Percentiles rank a stretch among this genome's conserved stretches.
Conservation (phyloP, 2,329 filamentous ascomycete species). For the Phaeosphaeria sp. region DNA sequence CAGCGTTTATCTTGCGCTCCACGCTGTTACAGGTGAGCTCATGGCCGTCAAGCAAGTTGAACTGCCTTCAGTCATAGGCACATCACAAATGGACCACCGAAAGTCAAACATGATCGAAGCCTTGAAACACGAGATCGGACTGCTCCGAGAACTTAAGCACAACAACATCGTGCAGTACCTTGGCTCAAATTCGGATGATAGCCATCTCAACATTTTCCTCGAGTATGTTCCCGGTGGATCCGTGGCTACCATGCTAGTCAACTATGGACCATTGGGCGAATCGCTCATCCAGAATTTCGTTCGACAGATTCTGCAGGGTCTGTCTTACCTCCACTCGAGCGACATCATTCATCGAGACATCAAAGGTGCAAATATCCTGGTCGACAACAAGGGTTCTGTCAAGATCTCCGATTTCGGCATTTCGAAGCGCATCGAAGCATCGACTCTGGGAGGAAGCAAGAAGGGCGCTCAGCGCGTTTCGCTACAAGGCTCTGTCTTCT, state of each 20-base stretch:
- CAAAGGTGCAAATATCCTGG: slow-evolving; percentile 97
- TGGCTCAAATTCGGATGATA: slow-evolving; percentile 88
- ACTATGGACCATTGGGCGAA: slow-evolving; percentile 93
- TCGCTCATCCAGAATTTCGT: slow-evolving; percentile 96
- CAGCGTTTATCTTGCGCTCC: slow-evolving; percentile 91
- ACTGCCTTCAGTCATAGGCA: slow-evolving; percentile 79
- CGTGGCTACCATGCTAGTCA: slow-evolving; percentile 97
- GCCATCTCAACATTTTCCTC: slow-evolving; percentile 98
- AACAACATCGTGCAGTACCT: slow-evolving; percentile 98
- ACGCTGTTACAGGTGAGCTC: slow-evolving; percentile 94
- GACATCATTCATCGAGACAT: slow-evolving; percentile 99
- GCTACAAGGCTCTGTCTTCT: slow-evolving; percentile 96
- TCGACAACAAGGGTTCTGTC: slow-evolving; percentile 98
- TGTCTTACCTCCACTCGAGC: slow-evolving; percentile 90
- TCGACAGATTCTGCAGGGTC: slow-evolving; percentile 88
- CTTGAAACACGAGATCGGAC: slow-evolving; percentile 92
- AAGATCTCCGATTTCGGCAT: slow-evolving; percentile 99
- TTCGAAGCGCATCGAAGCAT: slow-evolving; percentile 94
- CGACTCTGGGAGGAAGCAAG: slow-evolving; percentile 66
- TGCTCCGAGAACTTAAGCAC: slow-evolving; percentile 92
- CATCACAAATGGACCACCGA: slow-evolving; percentile 76
- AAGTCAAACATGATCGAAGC: slow-evolving; percentile 99
- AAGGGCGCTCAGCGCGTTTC: slow-evolving; percentile 65
- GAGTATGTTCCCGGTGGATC: slow-evolving; percentile 98
- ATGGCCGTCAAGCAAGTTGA: slow-evolving; percentile 99